Conservation (phyloP, 371 early-diverging fungal genomes). For the Mucor mucedo region DNA sequence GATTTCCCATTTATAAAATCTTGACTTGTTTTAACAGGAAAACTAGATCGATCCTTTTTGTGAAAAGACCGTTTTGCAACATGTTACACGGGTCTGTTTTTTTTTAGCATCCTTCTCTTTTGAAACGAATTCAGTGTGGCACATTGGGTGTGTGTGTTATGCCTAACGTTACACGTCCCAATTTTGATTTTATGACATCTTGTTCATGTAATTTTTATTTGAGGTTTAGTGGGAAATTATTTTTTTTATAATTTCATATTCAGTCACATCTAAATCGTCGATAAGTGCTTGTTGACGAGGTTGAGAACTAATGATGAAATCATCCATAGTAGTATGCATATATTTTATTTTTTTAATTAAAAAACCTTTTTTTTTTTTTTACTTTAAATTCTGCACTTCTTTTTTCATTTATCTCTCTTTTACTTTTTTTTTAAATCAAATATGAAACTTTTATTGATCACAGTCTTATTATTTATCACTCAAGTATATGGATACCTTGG, state of each 20-base stretch:
- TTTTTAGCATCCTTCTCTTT: background rate
- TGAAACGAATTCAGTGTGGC: background rate
- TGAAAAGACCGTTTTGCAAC: background rate
- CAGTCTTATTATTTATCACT: background rate
- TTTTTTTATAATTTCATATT: no score
- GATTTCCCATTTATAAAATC: no score
- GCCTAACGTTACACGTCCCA: background rate
- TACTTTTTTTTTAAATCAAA: background rate
- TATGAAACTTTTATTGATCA: background rate
- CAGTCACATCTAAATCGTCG: no score
- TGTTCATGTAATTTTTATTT: background rate
- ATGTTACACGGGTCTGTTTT: no score
- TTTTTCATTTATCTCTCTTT: background rate
- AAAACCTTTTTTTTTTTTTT: background rate
- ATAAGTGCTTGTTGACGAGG: no score
- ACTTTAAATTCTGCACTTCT: background rate
- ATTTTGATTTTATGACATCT: slow-evolving; percentile 1
- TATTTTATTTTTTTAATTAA: background rate
- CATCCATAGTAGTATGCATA: background rate
- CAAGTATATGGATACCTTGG: slow-evolving; percentile 4
- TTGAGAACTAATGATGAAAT: no score
- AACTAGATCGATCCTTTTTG: no score
- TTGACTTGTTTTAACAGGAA: no score
- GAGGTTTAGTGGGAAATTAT: no score
- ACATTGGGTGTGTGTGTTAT: background rate